Percentiles rank a stretch among this genome's conserved stretches.
Conservation (phyloP, 176 grass and related monocot genomes). For the Bolboschoenus planiculmis region DNA sequence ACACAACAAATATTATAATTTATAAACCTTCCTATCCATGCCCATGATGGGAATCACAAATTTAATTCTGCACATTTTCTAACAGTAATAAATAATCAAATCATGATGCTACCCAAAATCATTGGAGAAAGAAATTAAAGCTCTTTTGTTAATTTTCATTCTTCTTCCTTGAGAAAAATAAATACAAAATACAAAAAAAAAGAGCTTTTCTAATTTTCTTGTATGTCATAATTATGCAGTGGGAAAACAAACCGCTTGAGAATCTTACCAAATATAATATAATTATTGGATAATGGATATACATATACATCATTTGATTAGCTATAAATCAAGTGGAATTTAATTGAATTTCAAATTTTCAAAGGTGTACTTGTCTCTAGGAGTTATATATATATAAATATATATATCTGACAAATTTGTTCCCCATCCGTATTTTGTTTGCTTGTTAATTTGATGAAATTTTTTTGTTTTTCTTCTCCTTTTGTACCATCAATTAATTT, state of each 20-base stretch:
- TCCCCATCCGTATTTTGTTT: background rate
- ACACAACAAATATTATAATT: background rate
- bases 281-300: background rate
- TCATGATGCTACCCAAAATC: background rate
- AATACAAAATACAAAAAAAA: too few species aligned
- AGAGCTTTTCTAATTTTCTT: background rate
- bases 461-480: too few species aligned
- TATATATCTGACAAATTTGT: background rate
- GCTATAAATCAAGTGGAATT: background rate
- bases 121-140: background rate
- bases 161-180: background rate
- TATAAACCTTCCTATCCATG: too few species aligned
- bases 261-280: background rate
- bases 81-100: background rate
- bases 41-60: background rate
- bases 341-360: conserved; percentile 8
- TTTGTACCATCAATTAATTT: background rate
- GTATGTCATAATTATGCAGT: background rate
- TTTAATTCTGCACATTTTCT: background rate
- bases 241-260: background rate
- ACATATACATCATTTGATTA: background rate
- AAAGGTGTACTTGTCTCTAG: conserved; percentile 13
- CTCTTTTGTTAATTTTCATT: background rate
- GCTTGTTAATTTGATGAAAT: background rate
- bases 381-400: too few species aligned